Evolutionary conservation across 306 rosid genomes (phyloP).

Genomic region (Trifolium subterraneum): DNA sequence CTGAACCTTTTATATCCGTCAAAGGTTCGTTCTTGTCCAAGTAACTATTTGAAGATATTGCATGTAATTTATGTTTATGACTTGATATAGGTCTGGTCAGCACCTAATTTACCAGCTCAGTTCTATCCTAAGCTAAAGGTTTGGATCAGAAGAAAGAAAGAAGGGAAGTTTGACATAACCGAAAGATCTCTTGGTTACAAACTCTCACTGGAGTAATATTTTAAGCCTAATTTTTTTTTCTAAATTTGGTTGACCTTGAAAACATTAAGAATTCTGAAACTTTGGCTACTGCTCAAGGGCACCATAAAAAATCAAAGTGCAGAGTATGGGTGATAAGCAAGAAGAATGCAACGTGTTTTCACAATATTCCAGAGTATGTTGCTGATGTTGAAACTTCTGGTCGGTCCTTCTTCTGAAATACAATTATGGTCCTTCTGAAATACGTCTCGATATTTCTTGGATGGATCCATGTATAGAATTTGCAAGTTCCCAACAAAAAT

Average conservation of each 20-base stretch:
- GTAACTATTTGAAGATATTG: constrained; percentile 33
- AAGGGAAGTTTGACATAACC: constrained; percentile 41
- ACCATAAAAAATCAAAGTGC: constrained; percentile 33
- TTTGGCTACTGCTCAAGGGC: constrained; percentile 40
- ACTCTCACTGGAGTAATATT: constrained; percentile 65
- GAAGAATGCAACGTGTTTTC: constrained; percentile 38
- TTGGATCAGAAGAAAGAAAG: constrained; percentile 49
- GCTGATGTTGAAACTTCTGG: constrained; percentile 35
- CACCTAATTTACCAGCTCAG: constrained; percentile 40
- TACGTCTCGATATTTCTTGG: constrained; percentile 38
- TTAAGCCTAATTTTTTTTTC: constrained; percentile 48
- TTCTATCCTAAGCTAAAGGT: constrained; percentile 35
- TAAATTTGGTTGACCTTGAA: constrained; percentile 35
- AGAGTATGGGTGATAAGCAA: constrained; percentile 15
- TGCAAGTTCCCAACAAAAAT: constrained; percentile 80
- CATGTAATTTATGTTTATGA: constrained; percentile 31
- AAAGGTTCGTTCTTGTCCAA: constrained; percentile 22
- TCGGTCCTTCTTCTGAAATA: no score
- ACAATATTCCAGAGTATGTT: constrained; percentile 31
- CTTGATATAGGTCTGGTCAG: constrained; percentile 42
- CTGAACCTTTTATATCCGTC: constrained; percentile 3
- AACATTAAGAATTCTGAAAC: constrained; percentile 37
- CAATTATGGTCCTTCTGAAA: constrained; percentile 35
- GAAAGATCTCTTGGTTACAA: constrained; percentile 50
- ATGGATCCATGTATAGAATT: constrained; percentile 85